phyloP scores from a whole-genome alignment of 2,329 filamentous ascomycete species.

The Nectriaceae sp. region DNA sequence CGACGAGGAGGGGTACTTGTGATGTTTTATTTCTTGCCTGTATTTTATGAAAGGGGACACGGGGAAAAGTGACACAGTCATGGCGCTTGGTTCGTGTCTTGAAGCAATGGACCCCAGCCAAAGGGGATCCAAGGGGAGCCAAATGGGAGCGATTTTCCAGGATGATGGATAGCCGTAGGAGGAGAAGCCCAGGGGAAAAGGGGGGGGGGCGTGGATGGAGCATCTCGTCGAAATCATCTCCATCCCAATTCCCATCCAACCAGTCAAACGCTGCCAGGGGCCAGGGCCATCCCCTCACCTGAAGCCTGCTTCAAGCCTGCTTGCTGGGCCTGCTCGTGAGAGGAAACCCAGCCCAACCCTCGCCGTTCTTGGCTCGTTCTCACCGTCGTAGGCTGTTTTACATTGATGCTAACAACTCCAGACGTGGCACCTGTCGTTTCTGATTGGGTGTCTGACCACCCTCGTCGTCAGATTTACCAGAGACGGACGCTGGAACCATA shows the following conservation, averaged over 20 bases:
- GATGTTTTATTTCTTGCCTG: slow-evolving; percentile 33
- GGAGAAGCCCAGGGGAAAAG: not conserved
- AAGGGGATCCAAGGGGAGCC: slow-evolving; percentile 28
- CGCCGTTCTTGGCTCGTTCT: slow-evolving; percentile 22
- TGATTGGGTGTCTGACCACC: slow-evolving; percentile 15
- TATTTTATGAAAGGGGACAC: slow-evolving; percentile 35
- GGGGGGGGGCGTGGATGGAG: not conserved
- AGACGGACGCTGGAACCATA: too few species aligned
- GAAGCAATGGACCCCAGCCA: slow-evolving; percentile 31
- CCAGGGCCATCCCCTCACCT: slow-evolving; percentile 26
- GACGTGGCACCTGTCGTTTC: slow-evolving; percentile 25
- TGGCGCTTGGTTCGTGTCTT: slow-evolving; percentile 32
- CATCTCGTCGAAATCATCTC: not conserved
- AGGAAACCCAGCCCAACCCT: slow-evolving; percentile 25
- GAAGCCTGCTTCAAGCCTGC: slow-evolving; percentile 23
- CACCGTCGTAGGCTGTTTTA: slow-evolving; percentile 31
- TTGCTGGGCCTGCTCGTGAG: slow-evolving; percentile 16
- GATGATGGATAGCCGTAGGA: not conserved
- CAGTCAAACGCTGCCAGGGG: slow-evolving; percentile 11
- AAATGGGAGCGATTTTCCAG: slow-evolving; percentile 8
- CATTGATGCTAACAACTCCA: slow-evolving; percentile 27
- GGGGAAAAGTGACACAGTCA: slow-evolving; percentile 33
- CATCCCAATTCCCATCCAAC: not conserved
- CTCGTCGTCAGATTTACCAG: not conserved
- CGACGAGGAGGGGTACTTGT: slow-evolving; percentile 28